phyloP scores from a whole-genome alignment of 2,329 filamentous ascomycete species.

The Fusarium lateritium region DNA sequence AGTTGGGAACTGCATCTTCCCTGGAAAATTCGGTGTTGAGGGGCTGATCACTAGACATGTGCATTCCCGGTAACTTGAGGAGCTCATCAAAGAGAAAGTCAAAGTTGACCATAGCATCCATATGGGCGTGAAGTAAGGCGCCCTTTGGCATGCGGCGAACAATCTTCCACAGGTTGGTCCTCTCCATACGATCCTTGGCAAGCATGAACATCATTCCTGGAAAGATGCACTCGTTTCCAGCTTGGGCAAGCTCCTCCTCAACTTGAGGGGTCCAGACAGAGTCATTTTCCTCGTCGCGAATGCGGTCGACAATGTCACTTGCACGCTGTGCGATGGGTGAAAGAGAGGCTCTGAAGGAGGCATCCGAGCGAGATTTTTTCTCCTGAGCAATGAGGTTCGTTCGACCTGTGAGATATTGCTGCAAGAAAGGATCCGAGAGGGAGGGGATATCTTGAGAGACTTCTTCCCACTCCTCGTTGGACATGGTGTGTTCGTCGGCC shows the following conservation, averaged over 20 bases:
- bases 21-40: slow-evolving; percentile 69
- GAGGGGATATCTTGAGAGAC: slow-evolving; percentile 69
- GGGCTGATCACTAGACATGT: slow-evolving; percentile 73
- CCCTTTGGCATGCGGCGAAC: slow-evolving; percentile 92
- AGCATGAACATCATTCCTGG: slow-evolving; percentile 95
- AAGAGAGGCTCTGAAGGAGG: slow-evolving; percentile 78
- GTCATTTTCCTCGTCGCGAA: slow-evolving; percentile 82
- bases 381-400: slow-evolving; percentile 84
- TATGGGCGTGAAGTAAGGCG: slow-evolving; percentile 85
- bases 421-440: slow-evolving; percentile 80
- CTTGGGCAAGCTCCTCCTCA: slow-evolving; percentile 77
- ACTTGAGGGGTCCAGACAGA: slow-evolving; percentile 83
- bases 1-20: slow-evolving; percentile 70
- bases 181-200: slow-evolving; percentile 88
- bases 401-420: slow-evolving; percentile 84
- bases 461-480: slow-evolving; percentile 72
- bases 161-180: slow-evolving; percentile 87
- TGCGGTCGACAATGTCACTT: slow-evolving; percentile 83
- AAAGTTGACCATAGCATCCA: slow-evolving; percentile 92
- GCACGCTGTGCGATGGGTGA: slow-evolving; percentile 85
- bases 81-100: slow-evolving; percentile 83
- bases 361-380: slow-evolving; percentile 83
- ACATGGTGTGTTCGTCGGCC: slow-evolving; percentile 54
- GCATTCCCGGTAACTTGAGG: slow-evolving; percentile 80
- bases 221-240: slow-evolving; percentile 75